Percentiles rank a stretch among this genome's conserved stretches.
phyloP scores from a whole-genome alignment of 164 flowering plant genomes.

The Hamamelis virginiana region DNA sequence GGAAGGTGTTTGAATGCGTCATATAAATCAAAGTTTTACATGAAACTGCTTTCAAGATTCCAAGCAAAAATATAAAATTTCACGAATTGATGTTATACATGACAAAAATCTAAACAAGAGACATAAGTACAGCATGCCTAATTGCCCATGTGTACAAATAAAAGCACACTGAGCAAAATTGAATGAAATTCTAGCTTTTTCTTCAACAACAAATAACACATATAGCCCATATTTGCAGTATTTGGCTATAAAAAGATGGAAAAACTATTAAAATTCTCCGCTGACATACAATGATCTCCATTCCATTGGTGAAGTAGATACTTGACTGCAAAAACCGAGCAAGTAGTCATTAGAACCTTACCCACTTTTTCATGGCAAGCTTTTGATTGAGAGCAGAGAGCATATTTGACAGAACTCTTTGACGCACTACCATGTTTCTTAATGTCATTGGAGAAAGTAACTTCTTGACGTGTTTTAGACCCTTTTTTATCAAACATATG shows the following conservation, averaged over 20 bases:
- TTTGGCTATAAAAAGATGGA: no score
- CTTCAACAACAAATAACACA: neutral
- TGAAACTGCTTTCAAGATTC: neutral
- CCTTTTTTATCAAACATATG: slow-evolving; percentile 14
- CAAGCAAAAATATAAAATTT: neutral
- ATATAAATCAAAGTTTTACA: neutral
- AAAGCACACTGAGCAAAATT: no score
- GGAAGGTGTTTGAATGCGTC: neutral
- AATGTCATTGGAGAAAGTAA: slow-evolving; percentile 5
- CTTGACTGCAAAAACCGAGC: no score
- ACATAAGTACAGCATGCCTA: neutral
- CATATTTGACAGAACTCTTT: slow-evolving; percentile 12
- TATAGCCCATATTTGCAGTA: no score
- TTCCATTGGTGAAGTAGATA: neutral
- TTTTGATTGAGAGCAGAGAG: slow-evolving; percentile 12
- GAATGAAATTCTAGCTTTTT: neutral
- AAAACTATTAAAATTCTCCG: neutral
- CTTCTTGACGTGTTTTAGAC: slow-evolving; percentile 12
- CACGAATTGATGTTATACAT: neutral
- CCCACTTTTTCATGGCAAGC: slow-evolving; percentile 17
- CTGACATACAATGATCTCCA: neutral
- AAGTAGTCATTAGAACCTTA: slow-evolving; percentile 6
- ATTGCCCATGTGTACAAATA: no score
- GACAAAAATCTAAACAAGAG: neutral
- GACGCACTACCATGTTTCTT: slow-evolving; percentile 16